These are phyloP conservation scores for Sonneratia caseolaris DNA, from an alignment of 345 rosid genomes.

Conservation along the genomic window DNA sequence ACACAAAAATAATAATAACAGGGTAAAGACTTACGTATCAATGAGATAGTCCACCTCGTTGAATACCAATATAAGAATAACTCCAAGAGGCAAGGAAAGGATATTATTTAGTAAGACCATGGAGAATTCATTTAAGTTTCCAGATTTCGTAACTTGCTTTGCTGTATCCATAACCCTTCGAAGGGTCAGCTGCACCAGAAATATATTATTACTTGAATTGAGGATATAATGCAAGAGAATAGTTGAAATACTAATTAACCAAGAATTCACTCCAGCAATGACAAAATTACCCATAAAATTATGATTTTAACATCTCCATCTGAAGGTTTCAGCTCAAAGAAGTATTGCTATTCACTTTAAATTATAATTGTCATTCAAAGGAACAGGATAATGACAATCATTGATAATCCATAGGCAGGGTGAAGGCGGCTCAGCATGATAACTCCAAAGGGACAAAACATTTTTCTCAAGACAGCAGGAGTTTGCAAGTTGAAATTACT, in stretches of 20 bases:
- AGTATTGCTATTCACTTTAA: background rate
- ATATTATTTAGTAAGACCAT: slow-evolving; percentile 95
- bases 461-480: background rate
- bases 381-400: background rate
- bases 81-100: slow-evolving; percentile 87
- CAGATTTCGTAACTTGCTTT: slow-evolving; percentile 79
- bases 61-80: slow-evolving; percentile 62
- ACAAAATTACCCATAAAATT: background rate
- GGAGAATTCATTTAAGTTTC: slow-evolving; percentile 88
- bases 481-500: background rate
- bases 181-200: slow-evolving; percentile 64
- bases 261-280: background rate
- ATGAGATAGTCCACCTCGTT: slow-evolving; percentile 78
- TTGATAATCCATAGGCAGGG: background rate
- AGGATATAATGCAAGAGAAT: background rate
- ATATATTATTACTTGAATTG: slow-evolving; percentile 9
- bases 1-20: background rate
- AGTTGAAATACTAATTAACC: background rate
- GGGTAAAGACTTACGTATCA: slow-evolving; percentile 48
- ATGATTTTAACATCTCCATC: background rate
- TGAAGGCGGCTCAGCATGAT: background rate
- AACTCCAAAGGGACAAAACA: background rate
- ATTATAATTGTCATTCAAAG: background rate
- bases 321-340: slow-evolving; percentile 2
- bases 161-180: slow-evolving; percentile 97